A percentile compares a stretch with the other conserved stretches of the same genome.
Evolutionary conservation across 2,329 filamentous ascomycete species (phyloP).

Genomic region (Monascus ruber): DNA sequence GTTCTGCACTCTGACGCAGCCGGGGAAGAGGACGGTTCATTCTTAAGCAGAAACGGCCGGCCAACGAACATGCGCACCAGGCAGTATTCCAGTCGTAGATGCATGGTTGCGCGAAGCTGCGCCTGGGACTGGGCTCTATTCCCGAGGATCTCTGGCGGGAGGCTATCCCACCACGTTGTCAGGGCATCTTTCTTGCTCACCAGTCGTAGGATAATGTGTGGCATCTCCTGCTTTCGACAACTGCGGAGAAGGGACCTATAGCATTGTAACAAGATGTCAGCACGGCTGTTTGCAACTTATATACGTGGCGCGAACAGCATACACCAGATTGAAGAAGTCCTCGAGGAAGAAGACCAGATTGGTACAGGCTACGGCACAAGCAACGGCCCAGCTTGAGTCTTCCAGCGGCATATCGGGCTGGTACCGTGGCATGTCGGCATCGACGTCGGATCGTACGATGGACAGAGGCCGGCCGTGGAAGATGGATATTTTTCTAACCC

Average conservation of each 20-base stretch:
- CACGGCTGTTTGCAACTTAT: constrained; percentile 6
- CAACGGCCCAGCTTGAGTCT: constrained; percentile 21
- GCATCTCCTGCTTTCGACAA: constrained; percentile 4
- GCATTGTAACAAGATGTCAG: constrained; percentile 2
- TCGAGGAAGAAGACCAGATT: constrained; percentile 10
- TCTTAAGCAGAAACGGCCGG: constrained; percentile 35
- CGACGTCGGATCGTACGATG: constrained; percentile 38
- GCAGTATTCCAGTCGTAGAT: constrained; percentile 34
- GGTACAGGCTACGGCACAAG: constrained; percentile 26
- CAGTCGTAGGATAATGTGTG: constrained; percentile 1
- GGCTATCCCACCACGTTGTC: constrained; percentile 7
- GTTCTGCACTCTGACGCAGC: constrained; percentile 1
- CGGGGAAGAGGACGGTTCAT: background rate
- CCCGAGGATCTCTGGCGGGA: background rate
- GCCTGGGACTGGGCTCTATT: background rate
- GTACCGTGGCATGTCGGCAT: constrained; percentile 32
- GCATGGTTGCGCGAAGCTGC: constrained; percentile 8
- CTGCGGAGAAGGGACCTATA: constrained; percentile 7
- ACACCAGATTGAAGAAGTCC: constrained; percentile 13
- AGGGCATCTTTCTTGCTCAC: constrained; percentile 3
- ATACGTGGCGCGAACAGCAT: background rate
- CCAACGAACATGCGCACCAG: constrained; percentile 40
- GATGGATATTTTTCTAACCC: constrained; percentile 36
- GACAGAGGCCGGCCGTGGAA: constrained; percentile 42
- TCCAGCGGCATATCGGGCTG: background rate